Percentiles rank a stretch among this genome's conserved stretches.
Evolutionary conservation across 768 basidiomycete species (phyloP).

Genomic region (Auriculariales sp.): DNA sequence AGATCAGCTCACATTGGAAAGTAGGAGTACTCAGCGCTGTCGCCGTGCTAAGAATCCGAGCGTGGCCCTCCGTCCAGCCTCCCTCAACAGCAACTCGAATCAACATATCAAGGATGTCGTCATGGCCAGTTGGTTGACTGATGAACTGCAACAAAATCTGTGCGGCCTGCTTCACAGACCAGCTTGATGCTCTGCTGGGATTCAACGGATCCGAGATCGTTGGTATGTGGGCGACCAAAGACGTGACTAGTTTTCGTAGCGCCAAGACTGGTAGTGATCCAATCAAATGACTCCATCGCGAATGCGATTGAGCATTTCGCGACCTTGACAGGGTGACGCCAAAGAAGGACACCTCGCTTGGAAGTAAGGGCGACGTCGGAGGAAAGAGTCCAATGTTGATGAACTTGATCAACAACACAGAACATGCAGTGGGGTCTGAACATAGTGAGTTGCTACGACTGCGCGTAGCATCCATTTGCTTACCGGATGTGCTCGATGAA

Average conservation of each 20-base stretch:
- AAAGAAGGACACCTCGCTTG: constrained; percentile 66
- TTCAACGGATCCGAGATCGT: too few relatives aligned
- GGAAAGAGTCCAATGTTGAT: constrained; percentile 57
- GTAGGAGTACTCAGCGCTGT: too few relatives aligned
- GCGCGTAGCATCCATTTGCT: constrained; percentile 4
- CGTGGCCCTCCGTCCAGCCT: not conserved
- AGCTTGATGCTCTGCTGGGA: too few relatives aligned
- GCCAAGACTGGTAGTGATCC: constrained; percentile 31
- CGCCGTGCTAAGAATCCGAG: constrained; percentile 17
- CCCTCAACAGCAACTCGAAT: not conserved
- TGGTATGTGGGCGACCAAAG: constrained; percentile 44
- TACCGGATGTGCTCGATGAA: not conserved
- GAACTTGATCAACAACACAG: constrained; percentile 49
- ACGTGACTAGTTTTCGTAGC: constrained; percentile 45
- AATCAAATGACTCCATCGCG: constrained; percentile 38
- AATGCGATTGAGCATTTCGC: constrained; percentile 13
- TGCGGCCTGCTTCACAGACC: too few relatives aligned
- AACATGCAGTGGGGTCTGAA: constrained; percentile 23
- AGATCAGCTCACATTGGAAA: too few relatives aligned
- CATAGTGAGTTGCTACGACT: constrained; percentile 15
- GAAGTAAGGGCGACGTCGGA: constrained; percentile 22
- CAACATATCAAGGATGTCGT: not conserved
- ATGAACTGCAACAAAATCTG: too few relatives aligned
- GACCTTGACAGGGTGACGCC: constrained; percentile 17
- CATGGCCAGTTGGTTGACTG: not conserved